Base-by-base conservation (phyloP, 192 early-diverging fungal species). In the Coemansia sp. region DNA sequence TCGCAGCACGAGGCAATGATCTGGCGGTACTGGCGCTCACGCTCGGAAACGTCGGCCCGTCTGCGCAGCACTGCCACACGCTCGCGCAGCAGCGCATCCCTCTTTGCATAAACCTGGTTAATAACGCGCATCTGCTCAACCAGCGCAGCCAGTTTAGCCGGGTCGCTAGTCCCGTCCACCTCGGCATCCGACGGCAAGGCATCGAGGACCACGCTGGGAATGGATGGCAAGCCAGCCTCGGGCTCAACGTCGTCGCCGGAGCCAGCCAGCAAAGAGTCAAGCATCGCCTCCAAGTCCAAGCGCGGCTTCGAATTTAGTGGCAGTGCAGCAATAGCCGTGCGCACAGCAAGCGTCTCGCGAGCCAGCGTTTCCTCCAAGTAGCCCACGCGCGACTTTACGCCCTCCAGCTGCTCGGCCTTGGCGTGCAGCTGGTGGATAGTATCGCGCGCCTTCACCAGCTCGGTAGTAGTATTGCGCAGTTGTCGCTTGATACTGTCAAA, bases 1-100 rank as follows among this genome's bases (percentile, higher is more conserved):
- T 89, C 86, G 67, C 94, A 95, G 71, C 94, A 94, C 23, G 87
- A 86, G 7, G 92, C 86, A 73, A 96, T 94, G 34, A 98, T 85
- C 61, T 86, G 83, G 76, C 91, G 91, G 76, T 89, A 96, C 60
- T 90, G 86, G 39, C 90, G 61, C 68, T 95, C 93, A 39, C 84
- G 85, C 21, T 89, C 86, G 3, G 84, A 84, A 3, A 86, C 79
- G 43, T 85, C 83, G 8, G 73, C 73, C 8, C 79, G 74, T 34
- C 42, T 73, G 41, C 79, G 80, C 31, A 89, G 53, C 8, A 71
- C 79, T 10, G 79, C 73, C 23, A 94, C 57, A 31, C 92, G 87
- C n/a, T 85, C 67, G 25, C 76, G 70, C 26, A 93, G 70, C 26
- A 84, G 62, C 1, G 63, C 69, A 39, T 84, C 78, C 26, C 78